A percentile compares a stretch with the other conserved stretches of the same genome.
phyloP scores from a whole-genome alignment of 2,329 filamentous ascomycete genomes.

The Aureobasidium namibiae region DNA sequence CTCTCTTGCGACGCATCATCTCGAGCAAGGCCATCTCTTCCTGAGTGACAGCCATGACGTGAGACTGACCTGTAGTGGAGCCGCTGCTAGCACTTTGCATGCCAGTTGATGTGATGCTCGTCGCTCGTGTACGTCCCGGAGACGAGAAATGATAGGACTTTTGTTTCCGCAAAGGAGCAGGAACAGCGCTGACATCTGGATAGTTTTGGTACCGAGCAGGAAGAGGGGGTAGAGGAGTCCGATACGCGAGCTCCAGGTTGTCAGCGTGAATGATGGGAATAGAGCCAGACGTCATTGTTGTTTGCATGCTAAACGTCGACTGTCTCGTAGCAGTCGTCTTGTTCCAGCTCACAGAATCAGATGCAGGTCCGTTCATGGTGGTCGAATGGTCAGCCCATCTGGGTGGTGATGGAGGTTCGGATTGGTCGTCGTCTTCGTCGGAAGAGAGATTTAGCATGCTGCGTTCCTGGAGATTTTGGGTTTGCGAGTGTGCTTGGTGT shows the following conservation, averaged over 20 bases:
- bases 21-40: constrained; percentile 43
- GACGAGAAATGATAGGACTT: constrained; percentile 2
- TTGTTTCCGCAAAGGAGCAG: constrained; percentile 1
- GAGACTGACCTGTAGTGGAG: constrained; percentile 12
- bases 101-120: background rate
- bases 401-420: constrained; percentile 10
- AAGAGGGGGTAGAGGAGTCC: constrained; percentile 15
- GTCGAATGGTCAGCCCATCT: constrained; percentile 13
- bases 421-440: constrained; percentile 26
- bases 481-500: background rate
- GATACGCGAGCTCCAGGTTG: constrained; percentile 10
- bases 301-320: constrained; percentile 17
- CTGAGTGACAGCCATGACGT: constrained; percentile 39
- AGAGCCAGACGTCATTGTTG: constrained; percentile 21
- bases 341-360: background rate
- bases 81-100: constrained; percentile 10
- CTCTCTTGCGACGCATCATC: constrained; percentile 42
- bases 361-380: background rate
- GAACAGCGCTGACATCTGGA: background rate
- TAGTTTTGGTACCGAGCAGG: constrained; percentile 5
- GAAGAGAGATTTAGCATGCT: constrained; percentile 15
- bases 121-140: background rate
- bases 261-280: constrained; percentile 20
- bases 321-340: constrained; percentile 9
- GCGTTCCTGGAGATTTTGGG: constrained; percentile 3